A percentile compares a stretch with the other conserved stretches of the same genome.
Conservation (phyloP, 352 stramenopile species). For the Globisporangium nunn region DNA sequence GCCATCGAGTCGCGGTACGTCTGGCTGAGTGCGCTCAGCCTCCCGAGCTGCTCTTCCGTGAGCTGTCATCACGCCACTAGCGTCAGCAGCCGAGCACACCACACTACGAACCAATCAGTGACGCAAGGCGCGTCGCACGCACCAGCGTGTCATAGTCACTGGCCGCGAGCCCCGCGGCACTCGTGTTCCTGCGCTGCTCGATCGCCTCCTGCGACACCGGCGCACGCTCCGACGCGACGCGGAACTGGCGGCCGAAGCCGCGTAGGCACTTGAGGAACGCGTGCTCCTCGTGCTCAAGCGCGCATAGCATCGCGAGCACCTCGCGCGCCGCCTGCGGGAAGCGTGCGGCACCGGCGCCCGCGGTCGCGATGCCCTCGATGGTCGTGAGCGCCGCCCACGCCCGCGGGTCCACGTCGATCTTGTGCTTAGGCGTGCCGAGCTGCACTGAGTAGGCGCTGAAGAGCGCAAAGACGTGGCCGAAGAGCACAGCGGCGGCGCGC, state of each 20-base stretch:
- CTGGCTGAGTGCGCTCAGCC: background rate
- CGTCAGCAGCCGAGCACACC: background rate
- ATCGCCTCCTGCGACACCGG: no score
- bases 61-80: slow-evolving; percentile 5
- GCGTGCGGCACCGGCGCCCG: slow-evolving; percentile 10
- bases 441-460: slow-evolving; percentile 64
- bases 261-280: slow-evolving; percentile 62
- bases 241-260: slow-evolving; percentile 22
- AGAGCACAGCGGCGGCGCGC: slow-evolving; percentile 12
- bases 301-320: slow-evolving; percentile 40
- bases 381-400: slow-evolving; percentile 34
- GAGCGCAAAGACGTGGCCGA: slow-evolving; percentile 47
- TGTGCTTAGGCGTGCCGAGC: slow-evolving; percentile 44
- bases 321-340: slow-evolving; percentile 25
- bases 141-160: slow-evolving; percentile 5
- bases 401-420: slow-evolving; percentile 47
- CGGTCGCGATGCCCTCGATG: slow-evolving; percentile 26
- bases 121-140: background rate
- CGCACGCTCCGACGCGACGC: background rate
- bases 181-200: background rate
- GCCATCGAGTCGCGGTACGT: slow-evolving; percentile 7
- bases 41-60: slow-evolving; percentile 6
- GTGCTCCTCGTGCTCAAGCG: slow-evolving; percentile 36
- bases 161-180: background rate
- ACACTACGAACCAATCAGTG: background rate